Percentiles rank a stretch among this genome's conserved stretches.
phyloP scores from a whole-genome alignment of 768 basidiomycete genomes.

The Boletus subparvulus region DNA sequence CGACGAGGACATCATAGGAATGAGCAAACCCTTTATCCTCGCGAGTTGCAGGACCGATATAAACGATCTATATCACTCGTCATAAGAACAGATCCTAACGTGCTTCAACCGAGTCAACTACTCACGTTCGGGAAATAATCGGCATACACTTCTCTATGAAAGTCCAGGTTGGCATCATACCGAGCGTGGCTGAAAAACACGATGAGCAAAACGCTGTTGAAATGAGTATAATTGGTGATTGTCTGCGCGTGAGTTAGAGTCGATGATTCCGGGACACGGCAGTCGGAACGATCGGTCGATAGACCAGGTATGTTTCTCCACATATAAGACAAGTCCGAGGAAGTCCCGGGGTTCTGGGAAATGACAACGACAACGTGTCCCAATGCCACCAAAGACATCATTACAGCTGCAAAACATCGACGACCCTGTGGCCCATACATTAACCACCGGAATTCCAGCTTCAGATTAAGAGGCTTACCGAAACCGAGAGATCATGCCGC shows the following conservation, averaged over 20 bases:
- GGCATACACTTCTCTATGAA: conserved; percentile 45
- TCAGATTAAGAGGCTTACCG: conserved; percentile 9
- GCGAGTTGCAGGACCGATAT: conserved; percentile 46
- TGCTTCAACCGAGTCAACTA: neutral
- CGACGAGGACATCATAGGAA: conserved; percentile 51
- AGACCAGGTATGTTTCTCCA: neutral
- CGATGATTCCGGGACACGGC: conserved; percentile 21
- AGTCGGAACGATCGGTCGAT: conserved; percentile 5
- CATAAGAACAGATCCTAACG: neutral
- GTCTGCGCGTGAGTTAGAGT: conserved; percentile 16
- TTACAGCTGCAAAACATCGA: conserved; percentile 1
- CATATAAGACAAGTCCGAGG: conserved; percentile 1
- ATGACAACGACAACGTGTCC: conserved; percentile 6
- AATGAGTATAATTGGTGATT: conserved; percentile 34
- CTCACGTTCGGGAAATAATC: conserved; percentile 52
- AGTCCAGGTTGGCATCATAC: conserved; percentile 48
- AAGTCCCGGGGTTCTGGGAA: neutral
- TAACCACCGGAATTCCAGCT: neutral
- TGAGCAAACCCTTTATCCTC: conserved; percentile 48
- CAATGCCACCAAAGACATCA: neutral
- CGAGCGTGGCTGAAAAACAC: conserved; percentile 53
- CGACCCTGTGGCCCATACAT: conserved; percentile 1
- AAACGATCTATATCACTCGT: conserved; percentile 38
- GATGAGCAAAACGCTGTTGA: conserved; percentile 44
- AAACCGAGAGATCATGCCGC: conserved; percentile 7